phyloP scores from a whole-genome alignment of 371 early-diverging fungal species.

The Quaeritorhiza haematococci region DNA sequence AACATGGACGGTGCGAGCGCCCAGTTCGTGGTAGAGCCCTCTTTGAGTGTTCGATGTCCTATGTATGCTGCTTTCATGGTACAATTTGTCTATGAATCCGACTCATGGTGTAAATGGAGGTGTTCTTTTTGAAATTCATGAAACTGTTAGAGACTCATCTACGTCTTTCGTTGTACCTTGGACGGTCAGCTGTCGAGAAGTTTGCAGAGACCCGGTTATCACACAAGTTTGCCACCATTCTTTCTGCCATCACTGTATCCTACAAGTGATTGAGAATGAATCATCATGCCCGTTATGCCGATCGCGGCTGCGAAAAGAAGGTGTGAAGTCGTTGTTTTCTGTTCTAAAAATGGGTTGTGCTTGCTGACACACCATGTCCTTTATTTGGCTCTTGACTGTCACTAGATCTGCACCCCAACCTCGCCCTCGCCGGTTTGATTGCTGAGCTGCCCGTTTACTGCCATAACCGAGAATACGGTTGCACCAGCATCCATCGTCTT shows the following conservation, averaged over 20 bases:
- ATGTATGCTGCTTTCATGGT: too few relatives aligned
- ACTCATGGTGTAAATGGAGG: too few relatives aligned
- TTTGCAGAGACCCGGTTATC: conserved; percentile 54
- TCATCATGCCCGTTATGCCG: conserved; percentile 59
- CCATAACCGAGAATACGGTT: conserved; percentile 45
- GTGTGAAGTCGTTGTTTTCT: conserved; percentile 14
- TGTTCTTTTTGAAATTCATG: too few relatives aligned
- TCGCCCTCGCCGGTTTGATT: conserved; percentile 49
- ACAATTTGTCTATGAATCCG: too few relatives aligned
- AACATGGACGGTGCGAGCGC: too few relatives aligned
- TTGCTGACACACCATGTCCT: too few relatives aligned
- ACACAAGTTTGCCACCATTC: conserved; percentile 57
- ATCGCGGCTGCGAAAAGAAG: conserved; percentile 34
- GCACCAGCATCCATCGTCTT: conserved; percentile 38
- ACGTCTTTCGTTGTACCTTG: too few relatives aligned
- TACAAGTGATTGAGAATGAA: conserved; percentile 46
- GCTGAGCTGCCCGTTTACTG: conserved; percentile 55
- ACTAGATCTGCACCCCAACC: conserved; percentile 56
- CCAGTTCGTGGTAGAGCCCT: too few relatives aligned
- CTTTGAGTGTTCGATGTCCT: too few relatives aligned
- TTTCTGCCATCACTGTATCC: conserved; percentile 51
- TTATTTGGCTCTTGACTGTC: too few relatives aligned
- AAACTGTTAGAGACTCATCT: too few relatives aligned
- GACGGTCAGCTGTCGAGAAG: conserved; percentile 58
- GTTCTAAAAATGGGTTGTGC: neutral